Evolutionary conservation across 257 asterid species (phyloP), one percentile per base, ranked within the genome.

Genomic region (Striga asiatica): DNA sequence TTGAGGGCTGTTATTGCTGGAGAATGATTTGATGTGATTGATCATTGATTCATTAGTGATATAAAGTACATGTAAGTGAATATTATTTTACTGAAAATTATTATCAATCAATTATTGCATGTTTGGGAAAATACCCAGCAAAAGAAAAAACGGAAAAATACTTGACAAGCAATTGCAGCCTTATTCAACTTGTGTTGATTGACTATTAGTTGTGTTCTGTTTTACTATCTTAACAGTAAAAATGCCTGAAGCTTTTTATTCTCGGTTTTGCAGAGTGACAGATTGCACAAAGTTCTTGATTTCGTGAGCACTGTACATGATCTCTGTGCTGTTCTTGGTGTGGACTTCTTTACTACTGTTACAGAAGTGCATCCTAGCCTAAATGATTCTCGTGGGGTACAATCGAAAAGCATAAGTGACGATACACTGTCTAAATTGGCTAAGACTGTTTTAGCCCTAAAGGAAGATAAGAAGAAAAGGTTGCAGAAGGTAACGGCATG

Each of bases 321-420:
- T 74, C 94, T 92, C 14, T 88, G 99, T 76, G 94, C 86, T 25
- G 99, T 92, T 34, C 97, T 92, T 69, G 95, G 95, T 47, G 46
- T 82, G 84, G 97, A 88, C 71, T 88, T 92, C 74, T 65, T 72
- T 42, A 76, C 79, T 41, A 88, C 91, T 2, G 93, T 88, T 63
- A 76, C 91, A 2, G 93, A 88, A 68, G 99, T 84, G 64, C 99
- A 92, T 58, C 93, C 97, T 31, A 92, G 97, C 82, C 70, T 92
- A 66, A 76, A 76, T 50, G 95, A 84, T 63, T 71, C 94, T 22
- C 69, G 72, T 38, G 84, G 88, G 51, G 87, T 80, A 37, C 95
- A 84, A 47, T 84, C 94, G 51, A 84, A 82, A 67, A 88, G 99
- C 86, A 92, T 92, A 60, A 88, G 97, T 76, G 74, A 88, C 53